Evolutionary conservation across 495 filamentous ascomycete genomes (phyloP), one percentile per base, ranked within the genome.

Genomic region (Rhypophila decipiens): DNA sequence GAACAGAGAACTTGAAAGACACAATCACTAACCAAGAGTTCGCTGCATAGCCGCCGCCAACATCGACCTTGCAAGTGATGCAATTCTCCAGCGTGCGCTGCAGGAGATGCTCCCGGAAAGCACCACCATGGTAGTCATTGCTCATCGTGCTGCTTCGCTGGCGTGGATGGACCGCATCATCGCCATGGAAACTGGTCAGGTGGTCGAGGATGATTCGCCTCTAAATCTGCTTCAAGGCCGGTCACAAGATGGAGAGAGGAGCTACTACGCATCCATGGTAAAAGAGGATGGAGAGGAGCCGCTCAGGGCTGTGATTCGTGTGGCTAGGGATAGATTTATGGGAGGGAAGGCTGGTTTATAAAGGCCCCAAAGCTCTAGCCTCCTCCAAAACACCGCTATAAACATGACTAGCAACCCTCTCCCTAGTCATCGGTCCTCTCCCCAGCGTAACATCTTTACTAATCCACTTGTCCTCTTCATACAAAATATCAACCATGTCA

Each of bases 381-480:
- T 47, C 44, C 33, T 18, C 31, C 33, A 47, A 22, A 15, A 21
- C 17, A 13, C 44, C 44, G 2, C 18, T 13, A 38, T 47, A 17
- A 23, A 47, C 24, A 38, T 34, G 31, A 38, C 44, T 38, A 18
- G 17, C 24, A 34, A 47, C 39, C 44, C 20, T 47, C 33, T 47
- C 44, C 33, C 44, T 47, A 13, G 24, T 47, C 33, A 38, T 38
- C 15, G 44, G 31, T 11, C 11, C 19, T 22, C 44, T 15, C 2
- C 19, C 19, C 44, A 23, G 12, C 8, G 31, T 38, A 31, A 38
- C 20, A 12, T 47, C 34, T 18, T 5, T 24, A 5, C 33, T 35
- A 12, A 38, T 33, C 29, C 33, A 47, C 34, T 47, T 39, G 24
- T 47, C 44, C 33, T 47, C 44, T 35, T 47, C 44, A n/a, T 11